phyloP scores from a whole-genome alignment of 306 rosid species.

The Rubus idaeus region DNA sequence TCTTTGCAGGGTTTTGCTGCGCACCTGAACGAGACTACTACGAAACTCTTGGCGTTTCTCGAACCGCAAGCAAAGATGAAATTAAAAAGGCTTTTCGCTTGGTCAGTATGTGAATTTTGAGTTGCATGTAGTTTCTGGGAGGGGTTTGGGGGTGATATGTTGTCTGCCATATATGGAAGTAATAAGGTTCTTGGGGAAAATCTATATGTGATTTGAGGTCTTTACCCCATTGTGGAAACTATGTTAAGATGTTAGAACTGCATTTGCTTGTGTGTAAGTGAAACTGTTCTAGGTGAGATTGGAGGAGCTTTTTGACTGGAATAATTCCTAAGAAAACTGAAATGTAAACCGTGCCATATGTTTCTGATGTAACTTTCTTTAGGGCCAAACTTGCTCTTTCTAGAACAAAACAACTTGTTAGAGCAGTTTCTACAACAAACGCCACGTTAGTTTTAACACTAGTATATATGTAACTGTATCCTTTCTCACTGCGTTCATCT shows the following conservation, averaged over 20 bases:
- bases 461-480: neutral
- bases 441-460: neutral
- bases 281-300: neutral
- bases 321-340: neutral
- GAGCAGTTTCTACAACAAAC: neutral
- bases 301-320: neutral
- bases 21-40: slow-evolving; percentile 59
- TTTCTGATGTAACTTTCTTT: neutral
- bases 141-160: neutral
- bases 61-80: slow-evolving; percentile 67
- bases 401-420: neutral
- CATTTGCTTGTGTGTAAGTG: neutral
- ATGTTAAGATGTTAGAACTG: neutral
- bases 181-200: neutral
- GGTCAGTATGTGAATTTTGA: slow-evolving; percentile 45
- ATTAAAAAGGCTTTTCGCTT: slow-evolving; percentile 70
- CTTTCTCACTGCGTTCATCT: neutral
- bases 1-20: slow-evolving; percentile 42
- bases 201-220: neutral
- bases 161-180: neutral
- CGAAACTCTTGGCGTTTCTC: slow-evolving; percentile 63
- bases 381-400: neutral
- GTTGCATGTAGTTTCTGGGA: neutral
- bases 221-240: neutral
- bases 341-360: neutral